Base-by-base conservation (phyloP, 345 rosid species). In the Turnera subulata region DNA sequence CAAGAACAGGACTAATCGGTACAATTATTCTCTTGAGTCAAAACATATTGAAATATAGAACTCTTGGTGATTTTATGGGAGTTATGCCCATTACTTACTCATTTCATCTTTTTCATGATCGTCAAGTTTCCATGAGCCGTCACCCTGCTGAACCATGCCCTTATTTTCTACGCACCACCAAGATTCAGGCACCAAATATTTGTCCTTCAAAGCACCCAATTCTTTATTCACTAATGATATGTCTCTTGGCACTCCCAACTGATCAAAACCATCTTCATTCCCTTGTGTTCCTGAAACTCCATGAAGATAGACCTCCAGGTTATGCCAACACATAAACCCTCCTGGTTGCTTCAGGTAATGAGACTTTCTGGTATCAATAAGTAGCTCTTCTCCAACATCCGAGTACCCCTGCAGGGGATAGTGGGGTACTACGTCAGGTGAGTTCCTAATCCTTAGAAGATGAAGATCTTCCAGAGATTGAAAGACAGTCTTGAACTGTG, bases 131-230 rank as follows among this genome's bases (percentile, higher is more conserved):
- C 95, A 84, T 4, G 69, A 48, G 16, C 84, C 83, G 19, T 86
- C 80, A 9, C 59, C 56, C 66, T 16, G 33, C 63, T 86, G 84
- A 71, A 80, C 54, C 88, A 84, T 82, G 47, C 84, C 84, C 44
- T 53, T 82, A 56, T 82, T 74, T 51, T 63, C 61, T 56, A 58
- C 39, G 48, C 66, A 46, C 81, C 84, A 76, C 94, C 90, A 86
- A 9, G 6, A 15, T 44, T 32, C 66, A 11, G 84, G 88, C 29
- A 78, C 77, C 59, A 74, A 54, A 67, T 73, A 73, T 45, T 81
- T 56, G 0, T 79, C 70, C 64, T 64, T 71, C 35, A 82, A 63
- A 52, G 61, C 63, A 47, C 63, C 64, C 11, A 65, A 19, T 6
- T 1, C 2, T 45, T 57, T 57, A 50, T 57, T 57, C 20, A 57